phyloP scores from a whole-genome alignment of 306 rosid species.

The Elaeagnus macrophylla region DNA sequence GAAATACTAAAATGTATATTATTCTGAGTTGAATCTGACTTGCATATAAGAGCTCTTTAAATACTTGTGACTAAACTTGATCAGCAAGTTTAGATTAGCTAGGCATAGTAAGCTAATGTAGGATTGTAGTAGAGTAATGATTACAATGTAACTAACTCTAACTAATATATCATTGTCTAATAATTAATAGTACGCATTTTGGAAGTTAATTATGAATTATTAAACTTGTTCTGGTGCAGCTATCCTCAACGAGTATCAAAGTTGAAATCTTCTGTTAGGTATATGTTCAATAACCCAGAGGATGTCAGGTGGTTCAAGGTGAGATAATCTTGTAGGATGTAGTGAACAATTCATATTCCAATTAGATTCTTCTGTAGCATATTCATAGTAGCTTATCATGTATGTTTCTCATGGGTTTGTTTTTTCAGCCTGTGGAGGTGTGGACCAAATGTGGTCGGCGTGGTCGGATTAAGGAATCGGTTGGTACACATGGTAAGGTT shows the following conservation, averaged over 20 bases:
- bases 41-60: no score
- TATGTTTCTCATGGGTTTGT: constrained; percentile 17
- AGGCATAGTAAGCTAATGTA: no score
- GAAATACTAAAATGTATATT: no score
- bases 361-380: constrained; percentile 4
- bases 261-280: constrained; percentile 68
- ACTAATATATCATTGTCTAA: no score
- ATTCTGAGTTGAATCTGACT: no score
- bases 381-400: background rate
- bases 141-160: no score
- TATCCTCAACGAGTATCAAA: constrained; percentile 94
- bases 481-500: constrained; percentile 91
- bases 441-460: constrained; percentile 80
- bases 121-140: no score
- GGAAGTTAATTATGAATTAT: background rate
- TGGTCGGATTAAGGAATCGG: constrained; percentile 88
- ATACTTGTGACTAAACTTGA: no score
- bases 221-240: constrained; percentile 38
- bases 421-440: constrained; percentile 88
- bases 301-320: constrained; percentile 97
- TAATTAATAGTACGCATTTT: no score
- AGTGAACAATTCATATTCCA: constrained; percentile 4
- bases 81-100: no score
- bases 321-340: constrained; percentile 13
- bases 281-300: constrained; percentile 90